Evolutionary conservation across 2,329 filamentous ascomycete genomes (phyloP), one percentile per base, ranked within the genome.

Genomic region (Talaromyces piceae): DNA sequence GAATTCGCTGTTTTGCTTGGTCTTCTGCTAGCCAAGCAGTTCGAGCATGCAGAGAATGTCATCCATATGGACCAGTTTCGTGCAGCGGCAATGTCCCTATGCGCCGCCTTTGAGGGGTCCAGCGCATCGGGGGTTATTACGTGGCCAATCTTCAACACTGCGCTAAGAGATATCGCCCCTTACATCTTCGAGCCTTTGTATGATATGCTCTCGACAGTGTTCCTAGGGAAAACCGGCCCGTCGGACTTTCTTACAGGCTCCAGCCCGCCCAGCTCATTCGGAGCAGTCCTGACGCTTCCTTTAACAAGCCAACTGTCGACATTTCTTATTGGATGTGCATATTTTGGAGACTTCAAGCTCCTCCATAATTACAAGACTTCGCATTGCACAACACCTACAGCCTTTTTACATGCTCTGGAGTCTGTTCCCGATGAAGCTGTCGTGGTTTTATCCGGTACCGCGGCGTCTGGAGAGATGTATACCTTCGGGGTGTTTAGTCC

Each of bases 141-240:
- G 11, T 50, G 47, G 47, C 39, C 37, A 27, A 16, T 27, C 23
- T 50, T 50, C 16, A 41, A 50, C 8, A 9, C 22, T 31, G 39
- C 12, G 6, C 13, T 50, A 16, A 50, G 16, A 28, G 30, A 44
- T 6, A 25, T 25, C 9, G n/a, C 26, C n/a, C 47, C 47, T 3
- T 50, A 43, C 16, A 25, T 50, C 16, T 50, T 50, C 12, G 47
- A 50, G 7, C 41, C 47, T 23, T 37, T 50, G 11, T 50, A 50
- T 27, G 16, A 45, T 11, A 43, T 50, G 37, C 3, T 50, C 2
- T 26, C 23, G 4, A 16, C 13, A n/a, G n/a, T 28, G 18, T 50
- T 44, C 16, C 22, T 50, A 22, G 47, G 26, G 5, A 41, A 41
- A 4, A n/a, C 16, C 12, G 27, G 30, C 3, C 1, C 20, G 23